These are phyloP conservation scores for Epichloe uncinata DNA, from an alignment of 2,329 filamentous ascomycete species.

Conservation along the genomic window DNA sequence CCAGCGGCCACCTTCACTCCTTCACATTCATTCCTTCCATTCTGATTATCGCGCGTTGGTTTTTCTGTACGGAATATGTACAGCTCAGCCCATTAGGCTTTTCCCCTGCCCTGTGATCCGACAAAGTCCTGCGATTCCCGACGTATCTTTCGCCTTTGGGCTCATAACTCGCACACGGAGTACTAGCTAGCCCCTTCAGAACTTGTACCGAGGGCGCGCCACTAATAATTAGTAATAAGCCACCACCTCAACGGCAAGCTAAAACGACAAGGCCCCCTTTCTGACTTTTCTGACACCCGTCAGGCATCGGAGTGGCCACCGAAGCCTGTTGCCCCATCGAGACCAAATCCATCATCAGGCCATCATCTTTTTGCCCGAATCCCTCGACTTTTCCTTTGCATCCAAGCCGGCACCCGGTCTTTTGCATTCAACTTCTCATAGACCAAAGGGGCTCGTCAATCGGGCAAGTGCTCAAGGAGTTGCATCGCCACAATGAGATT, in stretches of 20 bases:
- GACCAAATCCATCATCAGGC: background rate
- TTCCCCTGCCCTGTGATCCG: too few species aligned
- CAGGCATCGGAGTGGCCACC: background rate
- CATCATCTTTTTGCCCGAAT: background rate
- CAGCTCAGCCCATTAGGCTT: too few species aligned
- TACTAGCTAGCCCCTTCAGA: background rate
- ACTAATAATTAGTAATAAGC: too few species aligned
- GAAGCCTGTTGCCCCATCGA: background rate
- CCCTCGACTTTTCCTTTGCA: background rate
- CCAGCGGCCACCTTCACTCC: too few species aligned
- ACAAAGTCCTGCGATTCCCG: background rate
- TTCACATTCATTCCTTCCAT: too few species aligned
- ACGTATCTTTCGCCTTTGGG: background rate
- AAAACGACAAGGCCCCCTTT: background rate
- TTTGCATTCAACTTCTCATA: background rate
- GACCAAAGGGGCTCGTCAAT: background rate
- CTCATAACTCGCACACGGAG: background rate
- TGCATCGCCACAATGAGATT: conserved; percentile 41
- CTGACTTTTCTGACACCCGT: background rate
- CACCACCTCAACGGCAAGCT: background rate
- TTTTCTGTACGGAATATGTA: too few species aligned
- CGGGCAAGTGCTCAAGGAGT: background rate
- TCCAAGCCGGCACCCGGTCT: background rate
- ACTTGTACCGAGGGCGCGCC: background rate
- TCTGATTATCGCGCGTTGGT: too few species aligned